Evolutionary conservation across 805 yeast genomes (phyloP).

Genomic region (Candida succiphila): DNA sequence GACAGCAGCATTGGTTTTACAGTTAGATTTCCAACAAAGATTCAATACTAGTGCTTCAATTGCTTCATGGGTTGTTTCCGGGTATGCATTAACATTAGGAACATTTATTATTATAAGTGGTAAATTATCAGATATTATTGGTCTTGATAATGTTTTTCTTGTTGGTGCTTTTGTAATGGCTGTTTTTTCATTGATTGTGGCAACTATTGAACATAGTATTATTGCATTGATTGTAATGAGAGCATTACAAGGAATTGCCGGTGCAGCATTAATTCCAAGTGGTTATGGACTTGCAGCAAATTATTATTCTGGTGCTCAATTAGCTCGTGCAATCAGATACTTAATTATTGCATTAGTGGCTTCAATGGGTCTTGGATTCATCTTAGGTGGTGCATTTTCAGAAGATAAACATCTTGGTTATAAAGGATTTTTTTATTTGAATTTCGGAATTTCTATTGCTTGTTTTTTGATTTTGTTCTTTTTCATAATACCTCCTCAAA

Average conservation of each 20-base stretch:
- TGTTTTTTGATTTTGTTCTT: conserved; percentile 11
- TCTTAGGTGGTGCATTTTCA: conserved; percentile 36
- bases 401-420: conserved; percentile 25
- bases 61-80: too few relatives aligned
- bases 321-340: conserved; percentile 7
- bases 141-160: conserved; percentile 23
- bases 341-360: conserved; percentile 23
- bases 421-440: conserved; percentile 26
- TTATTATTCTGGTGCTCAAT: conserved; percentile 11
- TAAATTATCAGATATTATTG: conserved; percentile 31
- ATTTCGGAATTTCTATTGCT: conserved; percentile 20
- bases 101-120: conserved; percentile 34
- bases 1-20: conserved; percentile 15
- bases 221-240: conserved; percentile 29
- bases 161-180: conserved; percentile 9
- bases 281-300: too few relatives aligned
- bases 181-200: conserved; percentile 22
- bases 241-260: conserved; percentile 35
- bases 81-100: conserved; percentile 34
- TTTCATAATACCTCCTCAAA: conserved; percentile 18
- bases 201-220: conserved; percentile 23
- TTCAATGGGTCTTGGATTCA: too few relatives aligned
- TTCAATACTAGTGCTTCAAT: conserved; percentile 33
- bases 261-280: too few relatives aligned
- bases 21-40: conserved; percentile 22